phyloP scores from a whole-genome alignment of 805 yeast species.

The Candida maesae region DNA sequence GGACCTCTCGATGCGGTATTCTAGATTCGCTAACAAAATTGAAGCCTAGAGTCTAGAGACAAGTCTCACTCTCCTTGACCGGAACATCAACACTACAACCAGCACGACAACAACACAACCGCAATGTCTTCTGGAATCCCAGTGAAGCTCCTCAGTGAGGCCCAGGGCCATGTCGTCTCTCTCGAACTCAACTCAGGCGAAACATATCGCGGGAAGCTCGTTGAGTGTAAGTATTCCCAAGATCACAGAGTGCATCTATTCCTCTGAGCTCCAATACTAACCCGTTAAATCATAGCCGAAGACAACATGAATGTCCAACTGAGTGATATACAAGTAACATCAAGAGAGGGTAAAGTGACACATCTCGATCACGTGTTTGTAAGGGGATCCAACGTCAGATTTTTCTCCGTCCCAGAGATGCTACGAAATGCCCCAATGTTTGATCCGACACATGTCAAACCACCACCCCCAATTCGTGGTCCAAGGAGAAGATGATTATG shows the following conservation, averaged over 20 bases:
- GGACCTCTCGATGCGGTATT: conserved; percentile 12
- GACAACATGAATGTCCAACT: conserved; percentile 94
- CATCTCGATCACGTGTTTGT: conserved; percentile 83
- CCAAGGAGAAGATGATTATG: conserved; percentile 41
- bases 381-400: conserved; percentile 86
- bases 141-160: conserved; percentile 79
- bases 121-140: conserved; percentile 63
- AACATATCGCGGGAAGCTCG: conserved; percentile 79
- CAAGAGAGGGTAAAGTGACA: conserved; percentile 67
- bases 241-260: no score
- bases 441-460: conserved; percentile 53
- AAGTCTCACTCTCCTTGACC: no score
- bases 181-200: conserved; percentile 84
- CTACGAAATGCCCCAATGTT: conserved; percentile 87
- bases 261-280: conserved; percentile 6
- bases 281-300: conserved; percentile 39
- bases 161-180: conserved; percentile 83
- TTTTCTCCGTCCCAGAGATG: conserved; percentile 85
- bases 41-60: no score
- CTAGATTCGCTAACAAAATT: conserved; percentile 1
- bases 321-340: conserved; percentile 75
- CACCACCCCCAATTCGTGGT: conserved; percentile 69
- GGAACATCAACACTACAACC: no score
- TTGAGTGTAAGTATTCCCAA: conserved; percentile 46
- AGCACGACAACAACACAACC: not conserved